Base-by-base conservation (phyloP, 1,139 yeast genomes). In the Scheffersomyces titani region DNA sequence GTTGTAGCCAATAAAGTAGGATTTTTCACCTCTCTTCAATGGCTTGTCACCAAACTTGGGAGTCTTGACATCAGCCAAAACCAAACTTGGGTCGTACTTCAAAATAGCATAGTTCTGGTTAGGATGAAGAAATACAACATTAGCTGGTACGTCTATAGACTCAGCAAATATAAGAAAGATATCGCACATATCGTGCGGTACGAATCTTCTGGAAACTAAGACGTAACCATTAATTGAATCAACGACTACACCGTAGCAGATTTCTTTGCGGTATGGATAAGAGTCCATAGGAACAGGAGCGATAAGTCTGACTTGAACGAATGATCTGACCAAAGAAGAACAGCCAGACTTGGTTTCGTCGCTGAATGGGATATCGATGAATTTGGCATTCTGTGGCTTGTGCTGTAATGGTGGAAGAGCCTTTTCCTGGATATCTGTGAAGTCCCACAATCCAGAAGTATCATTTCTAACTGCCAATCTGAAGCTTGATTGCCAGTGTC, bases 171-270 rank as follows among this genome's bases (percentile, higher is more conserved):
- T 86, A 30, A 93, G 81, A 54, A 86, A 81, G 21, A 92, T 81
- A 70, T 92, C 97, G 64, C 92, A 81, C 71, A 93, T 80, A 65
- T 90, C 97, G 72, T 92, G 96, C 3, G 97, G 97, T 19, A 92
- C 91, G 57, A 84, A 81, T 59, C 87, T 81, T 62, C 98, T 80
- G 1, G 97, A 89, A 2, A 90, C 92, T 52, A 92, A 75, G 4
- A 91, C 92, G 61, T 86, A 88, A 1, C 98, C 98, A 61, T 84
- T 83, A 53, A 77, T 83, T 6, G 97, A 88, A 71, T 92, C 97
- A 50, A 93, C 80, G 1, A 92, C 87, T 36, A 92, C 83, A 56
- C 97, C 98, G 62, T 91, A 84, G 16, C 90, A 88, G 54, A 83
- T 81, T 56, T 84, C 82, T 55, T 85, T 82, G 53, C 84, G 81